These are phyloP conservation scores for Diplodia sapinea DNA, from an alignment of 2,329 filamentous ascomycete genomes.

Conservation along the genomic window DNA sequence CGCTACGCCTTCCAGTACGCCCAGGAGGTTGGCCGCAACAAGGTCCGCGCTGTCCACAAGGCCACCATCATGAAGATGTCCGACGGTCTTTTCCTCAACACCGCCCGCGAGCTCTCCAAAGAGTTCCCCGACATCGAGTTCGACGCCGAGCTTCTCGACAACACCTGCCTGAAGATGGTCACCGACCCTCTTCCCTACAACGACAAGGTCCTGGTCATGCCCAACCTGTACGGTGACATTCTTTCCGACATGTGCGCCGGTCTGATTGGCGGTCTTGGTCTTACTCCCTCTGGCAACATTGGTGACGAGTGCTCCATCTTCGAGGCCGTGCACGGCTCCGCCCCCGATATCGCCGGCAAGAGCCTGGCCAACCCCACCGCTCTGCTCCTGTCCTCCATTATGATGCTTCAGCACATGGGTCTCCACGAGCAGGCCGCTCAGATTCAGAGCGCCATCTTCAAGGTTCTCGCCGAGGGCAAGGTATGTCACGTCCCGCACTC, in stretches of 20 bases:
- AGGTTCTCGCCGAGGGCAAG: slow-evolving; percentile 95
- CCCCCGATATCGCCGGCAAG: slow-evolving; percentile 95
- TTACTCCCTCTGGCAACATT: slow-evolving; percentile 98
- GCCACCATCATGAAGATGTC: slow-evolving; percentile 99
- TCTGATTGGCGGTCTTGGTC: slow-evolving; percentile 94
- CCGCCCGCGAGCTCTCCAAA: slow-evolving; percentile 84
- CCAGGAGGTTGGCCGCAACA: slow-evolving; percentile 87
- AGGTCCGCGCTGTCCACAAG: slow-evolving; percentile 99
- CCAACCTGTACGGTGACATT: slow-evolving; percentile 99
- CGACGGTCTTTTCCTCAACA: slow-evolving; percentile 95
- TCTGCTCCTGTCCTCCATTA: slow-evolving; percentile 92
- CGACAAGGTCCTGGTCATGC: slow-evolving; percentile 97
- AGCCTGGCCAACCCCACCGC: slow-evolving; percentile 96
- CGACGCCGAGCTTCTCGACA: slow-evolving; percentile 97
- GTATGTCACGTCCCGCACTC: slow-evolving; percentile 47
- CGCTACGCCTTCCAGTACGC: slow-evolving; percentile 99
- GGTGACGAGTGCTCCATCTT: slow-evolving; percentile 99
- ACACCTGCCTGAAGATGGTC: slow-evolving; percentile 98
- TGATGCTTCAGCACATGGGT: slow-evolving; percentile 99
- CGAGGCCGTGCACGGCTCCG: slow-evolving; percentile 97
- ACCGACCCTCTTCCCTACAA: slow-evolving; percentile 96
- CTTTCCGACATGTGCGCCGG: slow-evolving; percentile 99
- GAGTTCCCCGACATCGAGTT: slow-evolving; percentile 97
- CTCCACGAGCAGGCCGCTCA: slow-evolving; percentile 80
- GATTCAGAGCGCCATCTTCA: slow-evolving; percentile 95